A percentile compares a stretch with the other conserved stretches of the same genome.
These are phyloP conservation scores for Rosa multiflora DNA, from an alignment of 306 rosid species.

Conservation along the genomic window DNA sequence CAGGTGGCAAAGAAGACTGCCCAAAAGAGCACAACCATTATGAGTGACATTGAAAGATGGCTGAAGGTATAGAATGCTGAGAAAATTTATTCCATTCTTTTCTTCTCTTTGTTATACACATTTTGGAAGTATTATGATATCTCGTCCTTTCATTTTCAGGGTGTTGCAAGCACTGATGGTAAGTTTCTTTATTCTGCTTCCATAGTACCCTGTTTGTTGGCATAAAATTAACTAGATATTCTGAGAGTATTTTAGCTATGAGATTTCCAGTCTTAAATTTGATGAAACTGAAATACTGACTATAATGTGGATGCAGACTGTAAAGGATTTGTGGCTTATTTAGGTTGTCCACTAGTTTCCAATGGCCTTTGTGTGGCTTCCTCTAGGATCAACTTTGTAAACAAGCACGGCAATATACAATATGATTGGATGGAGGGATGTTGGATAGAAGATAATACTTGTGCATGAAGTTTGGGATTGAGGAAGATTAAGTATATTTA, in stretches of 20 bases:
- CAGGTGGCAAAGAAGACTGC: constrained; percentile 98
- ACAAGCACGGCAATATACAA: neutral
- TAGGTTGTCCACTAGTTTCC: neutral
- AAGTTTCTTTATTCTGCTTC: constrained; percentile 25
- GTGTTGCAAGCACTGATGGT: constrained; percentile 95
- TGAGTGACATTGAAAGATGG: constrained; percentile 98
- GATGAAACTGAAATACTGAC: constrained; percentile 11
- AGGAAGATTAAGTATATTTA: neutral
- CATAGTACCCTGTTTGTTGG: neutral
- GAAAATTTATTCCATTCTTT: constrained; percentile 7
- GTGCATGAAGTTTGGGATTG: neutral
- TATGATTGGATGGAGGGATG: too few species aligned
- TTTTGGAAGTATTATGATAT: constrained; percentile 19
- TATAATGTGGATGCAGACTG: neutral
- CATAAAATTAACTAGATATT: neutral
- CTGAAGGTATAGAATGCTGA: constrained; percentile 73
- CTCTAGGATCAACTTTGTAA: neutral
- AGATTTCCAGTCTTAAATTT: neutral
- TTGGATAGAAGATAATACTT: neutral
- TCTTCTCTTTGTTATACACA: neutral
- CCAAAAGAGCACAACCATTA: constrained; percentile 71
- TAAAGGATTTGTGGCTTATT: neutral
- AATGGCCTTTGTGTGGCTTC: neutral
- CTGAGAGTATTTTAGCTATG: constrained; percentile 7
- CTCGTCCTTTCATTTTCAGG: constrained; percentile 52